These are phyloP conservation scores for Solanum medicagineum DNA, from an alignment of 257 asterid genomes.

Conservation along the genomic window DNA sequence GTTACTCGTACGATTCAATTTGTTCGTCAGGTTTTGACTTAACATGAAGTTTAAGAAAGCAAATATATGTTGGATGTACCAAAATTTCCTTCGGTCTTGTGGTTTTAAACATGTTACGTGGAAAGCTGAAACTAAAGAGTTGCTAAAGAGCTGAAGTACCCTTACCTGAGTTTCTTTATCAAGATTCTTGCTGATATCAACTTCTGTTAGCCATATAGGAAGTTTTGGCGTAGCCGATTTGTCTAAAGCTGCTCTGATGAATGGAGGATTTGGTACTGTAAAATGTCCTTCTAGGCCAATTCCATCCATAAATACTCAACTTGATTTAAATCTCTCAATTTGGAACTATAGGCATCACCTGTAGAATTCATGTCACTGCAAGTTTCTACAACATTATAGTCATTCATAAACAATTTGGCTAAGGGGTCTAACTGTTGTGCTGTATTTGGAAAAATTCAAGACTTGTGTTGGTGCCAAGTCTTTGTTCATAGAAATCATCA, in stretches of 20 bases:
- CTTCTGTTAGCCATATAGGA: constrained; percentile 45
- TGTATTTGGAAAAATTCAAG: constrained; percentile 18
- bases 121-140: too few species aligned
- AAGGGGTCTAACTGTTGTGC: constrained; percentile 27
- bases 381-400: constrained; percentile 38
- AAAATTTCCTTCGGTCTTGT: too few species aligned
- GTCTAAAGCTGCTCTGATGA: constrained; percentile 35
- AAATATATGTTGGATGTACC: too few species aligned
- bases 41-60: not conserved
- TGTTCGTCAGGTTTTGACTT: not conserved
- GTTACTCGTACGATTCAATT: not conserved
- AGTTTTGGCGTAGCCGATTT: constrained; percentile 36
- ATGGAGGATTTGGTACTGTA: constrained; percentile 29
- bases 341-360: constrained; percentile 25
- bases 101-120: too few species aligned
- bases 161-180: constrained; percentile 34
- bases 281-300: constrained; percentile 45
- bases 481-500: constrained; percentile 21
- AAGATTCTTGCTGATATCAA: constrained; percentile 28
- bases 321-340: constrained; percentile 18
- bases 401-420: constrained; percentile 37
- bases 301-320: constrained; percentile 28
- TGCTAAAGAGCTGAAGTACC: not conserved
- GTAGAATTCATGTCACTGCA: constrained; percentile 28
- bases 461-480: constrained; percentile 28